These are phyloP conservation scores for Helicocarpus griseus DNA, from an alignment of 2,329 filamentous ascomycete genomes.

Conservation along the genomic window DNA sequence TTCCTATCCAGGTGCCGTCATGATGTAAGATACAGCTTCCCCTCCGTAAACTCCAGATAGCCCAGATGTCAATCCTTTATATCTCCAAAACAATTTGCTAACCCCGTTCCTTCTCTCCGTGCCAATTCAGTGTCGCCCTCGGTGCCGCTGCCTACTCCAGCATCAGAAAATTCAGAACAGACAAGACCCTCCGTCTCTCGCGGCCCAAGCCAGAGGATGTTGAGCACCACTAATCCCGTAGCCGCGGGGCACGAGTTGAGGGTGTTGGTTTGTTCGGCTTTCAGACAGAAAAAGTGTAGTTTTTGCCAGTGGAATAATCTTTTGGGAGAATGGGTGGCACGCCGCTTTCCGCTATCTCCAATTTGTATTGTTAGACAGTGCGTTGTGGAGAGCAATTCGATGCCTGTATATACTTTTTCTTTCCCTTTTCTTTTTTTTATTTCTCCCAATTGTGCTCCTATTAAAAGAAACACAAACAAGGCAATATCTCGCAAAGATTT, in stretches of 20 bases:
- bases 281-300: not conserved
- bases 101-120: conserved; percentile 14
- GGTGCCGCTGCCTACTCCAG: conserved; percentile 73
- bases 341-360: not conserved
- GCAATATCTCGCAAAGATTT: not conserved
- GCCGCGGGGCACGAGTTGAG: not conserved
- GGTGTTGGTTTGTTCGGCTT: not conserved
- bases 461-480: not conserved
- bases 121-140: conserved; percentile 52
- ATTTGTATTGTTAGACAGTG: conserved; percentile 8
- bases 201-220: conserved; percentile 51
- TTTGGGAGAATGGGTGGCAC: not conserved
- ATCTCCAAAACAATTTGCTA: conserved; percentile 10
- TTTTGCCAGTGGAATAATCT: not conserved
- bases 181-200: conserved; percentile 84
- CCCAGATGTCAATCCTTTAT: no score
- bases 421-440: no score
- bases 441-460: not conserved
- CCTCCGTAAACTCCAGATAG: not conserved
- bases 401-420: not conserved
- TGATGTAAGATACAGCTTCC: conserved; percentile 53
- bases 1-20: conserved; percentile 59
- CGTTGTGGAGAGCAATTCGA: not conserved
- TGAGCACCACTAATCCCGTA: conserved; percentile 16
- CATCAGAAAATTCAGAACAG: conserved; percentile 69